Evolutionary conservation across 2,329 filamentous ascomycete genomes (phyloP).

Genomic region (Zopfia rhizophila): DNA sequence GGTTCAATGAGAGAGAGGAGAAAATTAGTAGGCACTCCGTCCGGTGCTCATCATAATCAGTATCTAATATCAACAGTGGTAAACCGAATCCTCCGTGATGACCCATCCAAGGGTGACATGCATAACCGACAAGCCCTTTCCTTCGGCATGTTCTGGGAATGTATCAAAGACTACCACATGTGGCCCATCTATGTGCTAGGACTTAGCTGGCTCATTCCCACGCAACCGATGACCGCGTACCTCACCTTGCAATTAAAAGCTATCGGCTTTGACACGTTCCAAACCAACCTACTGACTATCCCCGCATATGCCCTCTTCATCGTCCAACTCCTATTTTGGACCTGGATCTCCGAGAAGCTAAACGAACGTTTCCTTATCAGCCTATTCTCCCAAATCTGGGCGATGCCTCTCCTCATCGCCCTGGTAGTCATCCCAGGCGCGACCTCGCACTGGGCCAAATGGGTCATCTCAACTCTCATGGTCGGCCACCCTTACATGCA

Average conservation of each 20-base stretch:
- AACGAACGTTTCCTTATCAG: slow-evolving; percentile 63
- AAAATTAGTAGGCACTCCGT: slow-evolving; percentile 61
- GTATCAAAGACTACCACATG: slow-evolving; percentile 66
- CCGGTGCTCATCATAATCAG: neutral
- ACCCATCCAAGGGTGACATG: slow-evolving; percentile 69
- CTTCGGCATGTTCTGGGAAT: slow-evolving; percentile 59
- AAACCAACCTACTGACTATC: slow-evolving; percentile 52
- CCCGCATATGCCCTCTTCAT: slow-evolving; percentile 61
- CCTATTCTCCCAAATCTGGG: slow-evolving; percentile 52
- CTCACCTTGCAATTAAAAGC: slow-evolving; percentile 48
- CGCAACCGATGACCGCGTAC: slow-evolving; percentile 42
- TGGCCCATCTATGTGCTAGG: slow-evolving; percentile 55
- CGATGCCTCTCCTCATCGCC: slow-evolving; percentile 51
- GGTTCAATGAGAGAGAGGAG: slow-evolving; percentile 75
- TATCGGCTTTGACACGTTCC: slow-evolving; percentile 49
- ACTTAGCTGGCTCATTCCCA: slow-evolving; percentile 48
- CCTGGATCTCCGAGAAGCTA: slow-evolving; percentile 61
- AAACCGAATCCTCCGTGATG: slow-evolving; percentile 68
- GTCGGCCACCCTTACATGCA: slow-evolving; percentile 57
- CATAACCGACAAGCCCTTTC: slow-evolving; percentile 67
- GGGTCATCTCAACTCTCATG: slow-evolving; percentile 50
- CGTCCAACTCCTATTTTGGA: slow-evolving; percentile 61
- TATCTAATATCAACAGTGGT: slow-evolving; percentile 57
- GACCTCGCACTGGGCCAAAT: slow-evolving; percentile 52
- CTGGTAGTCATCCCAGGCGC: slow-evolving; percentile 43